A percentile compares a stretch with the other conserved stretches of the same genome.
Evolutionary conservation across 129 eudicot genomes (phyloP).

Genomic region (Tagetes patula): DNA sequence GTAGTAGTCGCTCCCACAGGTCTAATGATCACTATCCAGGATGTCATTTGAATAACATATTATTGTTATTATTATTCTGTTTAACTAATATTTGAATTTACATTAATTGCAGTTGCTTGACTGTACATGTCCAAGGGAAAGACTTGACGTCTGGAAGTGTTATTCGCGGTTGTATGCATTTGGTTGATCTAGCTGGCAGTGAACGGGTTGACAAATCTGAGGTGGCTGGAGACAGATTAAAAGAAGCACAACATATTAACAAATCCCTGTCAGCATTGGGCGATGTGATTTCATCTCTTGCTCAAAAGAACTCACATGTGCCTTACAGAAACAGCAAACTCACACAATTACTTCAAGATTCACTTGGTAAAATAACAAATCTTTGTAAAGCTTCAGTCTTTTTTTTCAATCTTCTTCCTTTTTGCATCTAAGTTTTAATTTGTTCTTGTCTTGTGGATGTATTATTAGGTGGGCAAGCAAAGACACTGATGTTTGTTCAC

Average conservation of each 20-base stretch:
- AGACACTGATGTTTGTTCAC: constrained; percentile 98
- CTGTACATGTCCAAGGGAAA: constrained; percentile 97
- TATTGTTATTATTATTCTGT: not conserved
- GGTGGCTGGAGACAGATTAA: constrained; percentile 90
- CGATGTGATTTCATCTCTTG: constrained; percentile 91
- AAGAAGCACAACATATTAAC: constrained; percentile 97
- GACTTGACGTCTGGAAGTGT: constrained; percentile 78
- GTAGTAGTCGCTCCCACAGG: constrained; percentile 99
- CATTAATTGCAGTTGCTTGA: constrained; percentile 69
- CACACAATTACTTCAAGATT: constrained; percentile 96
- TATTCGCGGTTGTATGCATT: constrained; percentile 98
- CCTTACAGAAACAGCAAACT: constrained; percentile 97
- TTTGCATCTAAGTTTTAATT: constrained; percentile 19
- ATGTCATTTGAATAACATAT: constrained; percentile 10
- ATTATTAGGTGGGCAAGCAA: constrained; percentile 88
- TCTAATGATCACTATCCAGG: constrained; percentile 17
- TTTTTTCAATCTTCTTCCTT: constrained; percentile 1
- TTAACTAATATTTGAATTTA: constrained; percentile 19
- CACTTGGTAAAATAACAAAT: constrained; percentile 65
- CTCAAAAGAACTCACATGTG: constrained; percentile 89
- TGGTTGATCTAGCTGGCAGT: constrained; percentile 98
- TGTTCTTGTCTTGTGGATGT: constrained; percentile 2
- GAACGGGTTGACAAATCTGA: constrained; percentile 98
- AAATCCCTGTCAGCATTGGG: constrained; percentile 94
- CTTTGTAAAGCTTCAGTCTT: constrained; percentile 7